Evolutionary conservation across 1,284 basidiomycete genomes (phyloP).

Genomic region (Fomitopsis palustris): DNA sequence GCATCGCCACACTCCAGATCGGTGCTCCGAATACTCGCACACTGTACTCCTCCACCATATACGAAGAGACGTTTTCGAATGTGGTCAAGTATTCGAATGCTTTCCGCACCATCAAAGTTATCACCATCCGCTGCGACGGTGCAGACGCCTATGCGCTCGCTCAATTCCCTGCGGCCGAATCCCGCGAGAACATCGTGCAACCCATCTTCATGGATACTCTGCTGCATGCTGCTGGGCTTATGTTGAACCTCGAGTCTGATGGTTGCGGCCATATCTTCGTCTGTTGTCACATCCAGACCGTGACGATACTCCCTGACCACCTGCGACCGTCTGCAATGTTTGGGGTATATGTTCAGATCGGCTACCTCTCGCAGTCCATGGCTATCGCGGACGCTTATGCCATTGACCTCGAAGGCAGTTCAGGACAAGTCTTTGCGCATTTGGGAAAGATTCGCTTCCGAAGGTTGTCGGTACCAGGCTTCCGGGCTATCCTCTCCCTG

Average conservation of each 20-base stretch:
- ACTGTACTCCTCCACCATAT: conserved; percentile 54
- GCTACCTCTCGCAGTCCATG: conserved; percentile 29
- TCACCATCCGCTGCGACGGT: conserved; percentile 47
- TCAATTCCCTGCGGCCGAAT: conserved; percentile 33
- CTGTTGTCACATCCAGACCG: conserved; percentile 50
- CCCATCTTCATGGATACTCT: conserved; percentile 66
- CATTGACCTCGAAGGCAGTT: conserved; percentile 31
- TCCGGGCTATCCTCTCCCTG: conserved; percentile 41
- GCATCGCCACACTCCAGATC: conserved; percentile 31
- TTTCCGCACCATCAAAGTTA: conserved; percentile 54
- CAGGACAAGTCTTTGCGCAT: conserved; percentile 44
- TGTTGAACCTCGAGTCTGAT: conserved; percentile 54
- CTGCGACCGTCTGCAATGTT: conserved; percentile 41
- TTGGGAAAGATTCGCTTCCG: conserved; percentile 56
- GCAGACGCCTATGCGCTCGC: conserved; percentile 52
- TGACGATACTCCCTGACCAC: conserved; percentile 41
- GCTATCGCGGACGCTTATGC: conserved; percentile 31
- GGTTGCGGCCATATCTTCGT: conserved; percentile 52
- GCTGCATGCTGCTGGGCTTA: conserved; percentile 65
- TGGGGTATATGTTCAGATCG: conserved; percentile 48
- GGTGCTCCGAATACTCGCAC: conserved; percentile 35
- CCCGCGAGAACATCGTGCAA: conserved; percentile 39
- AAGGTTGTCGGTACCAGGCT: conserved; percentile 43
- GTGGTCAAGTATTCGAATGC: conserved; percentile 60
- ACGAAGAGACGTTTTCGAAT: conserved; percentile 64